Percentiles rank a stretch among this genome's conserved stretches.
Evolutionary conservation across 345 rosid species (phyloP).

Genomic region (Odontarrhena argentea): DNA sequence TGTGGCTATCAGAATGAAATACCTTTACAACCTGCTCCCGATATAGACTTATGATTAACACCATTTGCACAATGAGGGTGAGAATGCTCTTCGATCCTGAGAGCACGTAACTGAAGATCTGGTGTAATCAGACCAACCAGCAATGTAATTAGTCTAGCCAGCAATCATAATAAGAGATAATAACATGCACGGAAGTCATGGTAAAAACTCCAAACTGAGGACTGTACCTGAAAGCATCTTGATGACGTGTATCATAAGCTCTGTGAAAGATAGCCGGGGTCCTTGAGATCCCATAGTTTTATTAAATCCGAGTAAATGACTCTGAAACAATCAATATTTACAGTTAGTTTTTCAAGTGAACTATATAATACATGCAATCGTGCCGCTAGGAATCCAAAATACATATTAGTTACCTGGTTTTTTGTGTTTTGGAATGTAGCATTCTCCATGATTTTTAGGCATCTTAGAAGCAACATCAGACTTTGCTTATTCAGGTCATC

Average conservation of each 20-base stretch:
- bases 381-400: constrained; percentile 7
- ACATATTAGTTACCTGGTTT: constrained; percentile 68
- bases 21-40: constrained; percentile 51
- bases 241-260: constrained; percentile 58
- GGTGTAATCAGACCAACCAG: constrained; percentile 33
- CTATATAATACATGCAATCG: constrained; percentile 8
- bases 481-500: constrained; percentile 50
- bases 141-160: constrained; percentile 31
- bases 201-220: constrained; percentile 4
- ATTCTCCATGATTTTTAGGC: constrained; percentile 95
- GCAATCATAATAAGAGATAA: constrained; percentile 32
- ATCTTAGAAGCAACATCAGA: constrained; percentile 66
- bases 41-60: constrained; percentile 43
- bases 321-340: constrained; percentile 40
- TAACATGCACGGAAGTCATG: constrained; percentile 9
- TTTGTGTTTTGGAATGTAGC: constrained; percentile 85
- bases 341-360: neutral
- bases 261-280: constrained; percentile 52
- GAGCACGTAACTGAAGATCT: constrained; percentile 56
- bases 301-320: constrained; percentile 73
- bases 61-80: constrained; percentile 41
- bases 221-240: constrained; percentile 78
- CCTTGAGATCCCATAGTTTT: constrained; percentile 46
- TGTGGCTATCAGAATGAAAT: constrained; percentile 22
- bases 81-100: constrained; percentile 33